These are phyloP conservation scores for Neoboletus magnificus DNA, from an alignment of 768 basidiomycete species.

Conservation along the genomic window DNA sequence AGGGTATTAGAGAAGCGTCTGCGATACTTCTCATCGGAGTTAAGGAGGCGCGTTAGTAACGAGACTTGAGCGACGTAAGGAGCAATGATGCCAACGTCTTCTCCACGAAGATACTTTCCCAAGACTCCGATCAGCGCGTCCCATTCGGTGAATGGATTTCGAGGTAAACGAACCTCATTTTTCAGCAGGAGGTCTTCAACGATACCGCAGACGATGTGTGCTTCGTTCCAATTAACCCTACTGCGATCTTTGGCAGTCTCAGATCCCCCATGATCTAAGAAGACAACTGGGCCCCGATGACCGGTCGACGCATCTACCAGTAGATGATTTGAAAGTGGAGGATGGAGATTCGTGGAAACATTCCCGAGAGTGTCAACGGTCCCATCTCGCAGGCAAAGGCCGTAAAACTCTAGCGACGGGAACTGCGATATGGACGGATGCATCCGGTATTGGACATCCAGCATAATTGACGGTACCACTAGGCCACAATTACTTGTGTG, in stretches of 20 bases:
- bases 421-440: conserved; percentile 87
- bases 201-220: conserved; percentile 69
- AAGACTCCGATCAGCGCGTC: conserved; percentile 8
- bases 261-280: conserved; percentile 72
- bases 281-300: conserved; percentile 61
- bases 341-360: conserved; percentile 48
- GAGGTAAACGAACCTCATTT: conserved; percentile 58
- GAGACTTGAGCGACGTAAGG: conserved; percentile 89
- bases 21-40: conserved; percentile 48
- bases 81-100: conserved; percentile 88
- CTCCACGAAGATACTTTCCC: conserved; percentile 54
- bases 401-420: conserved; percentile 83
- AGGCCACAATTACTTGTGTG: conserved; percentile 7
- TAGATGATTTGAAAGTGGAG: conserved; percentile 60
- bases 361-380: conserved; percentile 55
- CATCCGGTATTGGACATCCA: conserved; percentile 96
- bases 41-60: conserved; percentile 65
- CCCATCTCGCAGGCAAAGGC: conserved; percentile 65
- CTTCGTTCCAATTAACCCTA: conserved; percentile 75
- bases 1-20: conserved; percentile 56
- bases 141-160: background rate
- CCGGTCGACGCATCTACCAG: conserved; percentile 36
- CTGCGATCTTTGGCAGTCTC: conserved; percentile 72
- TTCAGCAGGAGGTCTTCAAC: conserved; percentile 77
- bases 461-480: conserved; percentile 89